Evolutionary conservation across 2,329 filamentous ascomycete species (phyloP).

Genomic region (Clonostachys rhizophaga): DNA sequence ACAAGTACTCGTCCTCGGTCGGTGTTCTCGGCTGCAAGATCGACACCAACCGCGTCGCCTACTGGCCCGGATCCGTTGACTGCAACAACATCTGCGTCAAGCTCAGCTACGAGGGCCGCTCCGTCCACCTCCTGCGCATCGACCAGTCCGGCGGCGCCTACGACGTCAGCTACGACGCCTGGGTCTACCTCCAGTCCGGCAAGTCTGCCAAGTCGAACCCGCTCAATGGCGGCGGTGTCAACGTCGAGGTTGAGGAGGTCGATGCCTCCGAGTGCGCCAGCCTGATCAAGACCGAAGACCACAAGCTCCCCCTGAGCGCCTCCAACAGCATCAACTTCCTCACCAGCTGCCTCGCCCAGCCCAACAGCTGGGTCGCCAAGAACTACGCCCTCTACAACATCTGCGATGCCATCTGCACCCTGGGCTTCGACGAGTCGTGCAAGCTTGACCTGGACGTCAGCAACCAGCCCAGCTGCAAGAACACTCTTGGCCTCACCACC

Average conservation of each 20-base stretch:
- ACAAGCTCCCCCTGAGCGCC: slow-evolving; percentile 48
- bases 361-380: slow-evolving; percentile 43
- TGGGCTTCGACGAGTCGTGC: slow-evolving; percentile 47
- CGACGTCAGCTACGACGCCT: slow-evolving; percentile 58
- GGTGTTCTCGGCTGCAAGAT: slow-evolving; percentile 58
- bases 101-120: slow-evolving; percentile 40
- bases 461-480: slow-evolving; percentile 48
- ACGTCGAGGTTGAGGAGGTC: slow-evolving; percentile 45
- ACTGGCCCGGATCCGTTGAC: slow-evolving; percentile 49
- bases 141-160: slow-evolving; percentile 51
- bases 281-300: slow-evolving; percentile 41
- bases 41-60: slow-evolving; percentile 55
- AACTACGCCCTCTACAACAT: slow-evolving; percentile 52
- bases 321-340: slow-evolving; percentile 54
- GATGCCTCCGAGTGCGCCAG: slow-evolving; percentile 40
- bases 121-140: slow-evolving; percentile 52
- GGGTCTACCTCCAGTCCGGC: slow-evolving; percentile 52
- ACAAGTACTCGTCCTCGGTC: slow-evolving; percentile 49
- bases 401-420: slow-evolving; percentile 40
- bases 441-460: slow-evolving; percentile 35
- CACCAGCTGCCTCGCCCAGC: slow-evolving; percentile 35
- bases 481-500: slow-evolving; percentile 27
- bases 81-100: slow-evolving; percentile 55
- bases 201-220: slow-evolving; percentile 39
- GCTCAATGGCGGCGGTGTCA: slow-evolving; percentile 40